A percentile compares a stretch with the other conserved stretches of the same genome.
Conservation (phyloP, 2,329 filamentous ascomycete species). For the Amauroascus verrucosus region DNA sequence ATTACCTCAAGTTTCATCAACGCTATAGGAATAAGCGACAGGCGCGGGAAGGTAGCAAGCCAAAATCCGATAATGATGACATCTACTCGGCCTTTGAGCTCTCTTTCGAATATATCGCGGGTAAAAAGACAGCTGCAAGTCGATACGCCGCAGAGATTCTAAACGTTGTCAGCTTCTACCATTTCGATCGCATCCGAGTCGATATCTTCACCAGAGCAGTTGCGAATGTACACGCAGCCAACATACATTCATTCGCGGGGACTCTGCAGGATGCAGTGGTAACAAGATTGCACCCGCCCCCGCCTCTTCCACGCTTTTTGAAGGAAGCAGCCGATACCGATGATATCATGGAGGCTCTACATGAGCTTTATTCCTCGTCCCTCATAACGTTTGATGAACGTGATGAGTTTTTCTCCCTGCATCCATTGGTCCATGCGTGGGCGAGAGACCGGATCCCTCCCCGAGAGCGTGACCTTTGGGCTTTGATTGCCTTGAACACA, state of each 20-base stretch:
- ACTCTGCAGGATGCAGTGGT: neutral
- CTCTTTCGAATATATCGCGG: constrained; percentile 20
- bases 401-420: constrained; percentile 21
- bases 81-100: neutral
- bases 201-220: constrained; percentile 14
- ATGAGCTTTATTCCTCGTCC: constrained; percentile 14
- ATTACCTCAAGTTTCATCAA: constrained; percentile 20
- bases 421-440: constrained; percentile 30
- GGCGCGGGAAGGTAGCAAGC: neutral
- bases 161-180: constrained; percentile 19
- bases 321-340: constrained; percentile 4
- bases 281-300: neutral
- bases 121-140: constrained; percentile 17
- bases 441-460: constrained; percentile 21
- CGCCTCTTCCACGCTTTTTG: neutral
- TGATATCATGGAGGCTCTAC: constrained; percentile 14
- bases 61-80: neutral
- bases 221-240: neutral
- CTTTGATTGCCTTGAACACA: constrained; percentile 6
- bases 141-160: constrained; percentile 19
- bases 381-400: constrained; percentile 20
- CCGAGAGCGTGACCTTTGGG: constrained; percentile 12
- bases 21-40: constrained; percentile 10
- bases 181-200: constrained; percentile 24
- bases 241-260: neutral